Conservation (phyloP, 2,329 filamentous ascomycete species). For the Aspergillus eucalypticola region DNA sequence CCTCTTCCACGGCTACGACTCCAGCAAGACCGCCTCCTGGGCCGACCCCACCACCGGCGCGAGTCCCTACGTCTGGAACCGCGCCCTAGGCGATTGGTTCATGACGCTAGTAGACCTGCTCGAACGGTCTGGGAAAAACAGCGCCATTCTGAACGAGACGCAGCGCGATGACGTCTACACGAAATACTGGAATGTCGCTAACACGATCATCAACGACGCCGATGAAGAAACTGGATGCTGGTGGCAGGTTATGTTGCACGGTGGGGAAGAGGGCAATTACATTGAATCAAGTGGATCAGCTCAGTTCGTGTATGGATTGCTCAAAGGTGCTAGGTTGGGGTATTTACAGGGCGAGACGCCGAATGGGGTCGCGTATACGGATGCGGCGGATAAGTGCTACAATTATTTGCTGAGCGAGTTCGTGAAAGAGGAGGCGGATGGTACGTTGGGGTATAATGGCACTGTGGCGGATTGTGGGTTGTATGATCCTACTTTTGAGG, state of each 20-base stretch:
- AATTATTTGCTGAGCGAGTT: conserved; percentile 47
- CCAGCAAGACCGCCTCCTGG: conserved; percentile 52
- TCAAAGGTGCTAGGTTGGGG: conserved; percentile 49
- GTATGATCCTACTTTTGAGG: conserved; percentile 53
- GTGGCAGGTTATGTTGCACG: conserved; percentile 60
- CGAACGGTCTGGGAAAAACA: conserved; percentile 43
- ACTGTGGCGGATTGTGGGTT: conserved; percentile 57
- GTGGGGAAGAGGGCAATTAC: conserved; percentile 56
- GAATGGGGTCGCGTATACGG: conserved; percentile 31
- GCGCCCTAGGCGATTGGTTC: conserved; percentile 57
- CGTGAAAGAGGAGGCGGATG: conserved; percentile 50
- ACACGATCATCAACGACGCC: conserved; percentile 46
- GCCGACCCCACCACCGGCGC: conserved; percentile 53
- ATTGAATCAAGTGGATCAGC: conserved; percentile 61
- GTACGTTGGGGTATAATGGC: conserved; percentile 53
- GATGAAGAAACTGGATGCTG: conserved; percentile 53
- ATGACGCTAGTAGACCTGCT: conserved; percentile 55
- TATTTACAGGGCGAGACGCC: conserved; percentile 18
- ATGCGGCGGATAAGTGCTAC: conserved; percentile 48
- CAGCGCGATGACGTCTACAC: conserved; percentile 39
- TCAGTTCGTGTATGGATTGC: conserved; percentile 58
- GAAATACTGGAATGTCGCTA: conserved; percentile 46
- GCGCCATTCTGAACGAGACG: conserved; percentile 27
- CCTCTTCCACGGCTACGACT: conserved; percentile 59
- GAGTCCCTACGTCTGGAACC: conserved; percentile 56